Evolutionary conservation across 495 filamentous ascomycete genomes (phyloP), one percentile per base, ranked within the genome.

Genomic region (Daldinia caldariorum): DNA sequence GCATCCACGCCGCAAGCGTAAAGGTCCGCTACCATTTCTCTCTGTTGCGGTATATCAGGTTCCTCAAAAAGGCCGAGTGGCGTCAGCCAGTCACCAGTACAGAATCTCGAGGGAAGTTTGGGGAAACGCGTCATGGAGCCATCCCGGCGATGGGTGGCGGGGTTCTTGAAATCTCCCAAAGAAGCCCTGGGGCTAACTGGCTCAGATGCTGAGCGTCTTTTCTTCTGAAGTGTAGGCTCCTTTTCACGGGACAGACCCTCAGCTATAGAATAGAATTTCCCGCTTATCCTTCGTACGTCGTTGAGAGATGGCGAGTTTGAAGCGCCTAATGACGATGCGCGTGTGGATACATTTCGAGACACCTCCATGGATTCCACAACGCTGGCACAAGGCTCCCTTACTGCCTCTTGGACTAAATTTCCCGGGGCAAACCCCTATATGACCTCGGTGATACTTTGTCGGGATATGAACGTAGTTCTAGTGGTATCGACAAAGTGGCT

Each of bases 381-480:
- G 14, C 47, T 63, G 12, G 22, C 8, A 18, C 41, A 51, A n/a
- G 61, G 41, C 18, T 65, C 56, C 29, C 56, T 49, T 22, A 32
- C 26, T 57, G 10, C 26, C 9, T 65, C 70, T 53, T 26, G 20
- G 26, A 37, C 26, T 0, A 38, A 12, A 53, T 37, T 39, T 26
- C 31, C 61, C 49, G 51, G 51, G 18, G 55, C 13, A 7, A 5
- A 67, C 31, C 59, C 72, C 74, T 72, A 76, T n/a, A 67, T 71
- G 32, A 76, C 69, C 37, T 76, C 74, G 29, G 74, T 76, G 12
- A 76, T 76, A 37, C 74, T 76, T 34, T 73, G 72, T 29, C 74
- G 72, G 39, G 74, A 76, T 37, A 76, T 68, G 61, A 72, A 70
- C 10, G 74, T 76, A 6, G 74, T 73, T 58, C 58, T 66, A 16